Percentiles rank a stretch among this genome's conserved stretches.
These are phyloP conservation scores for Schoenoplectus tabernaemontani DNA, from an alignment of 202 grass and related monocot species.

Conservation along the genomic window DNA sequence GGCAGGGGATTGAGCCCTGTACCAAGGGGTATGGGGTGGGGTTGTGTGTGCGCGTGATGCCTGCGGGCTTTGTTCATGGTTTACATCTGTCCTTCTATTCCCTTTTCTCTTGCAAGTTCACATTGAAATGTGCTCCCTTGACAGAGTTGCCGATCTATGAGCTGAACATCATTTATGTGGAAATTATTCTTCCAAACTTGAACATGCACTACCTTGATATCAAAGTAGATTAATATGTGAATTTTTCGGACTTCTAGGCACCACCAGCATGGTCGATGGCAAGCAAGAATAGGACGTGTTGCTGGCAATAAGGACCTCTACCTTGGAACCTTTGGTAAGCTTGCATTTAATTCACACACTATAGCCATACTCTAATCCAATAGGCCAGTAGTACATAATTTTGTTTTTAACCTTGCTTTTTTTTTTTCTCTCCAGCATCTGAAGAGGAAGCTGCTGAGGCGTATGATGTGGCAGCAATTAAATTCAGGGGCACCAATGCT, in stretches of 20 bases:
- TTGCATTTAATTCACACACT: neutral
- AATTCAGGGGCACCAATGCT: slow-evolving; percentile 73
- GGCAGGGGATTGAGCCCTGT: too few species aligned
- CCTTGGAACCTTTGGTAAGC: slow-evolving; percentile 80
- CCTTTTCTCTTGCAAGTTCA: neutral
- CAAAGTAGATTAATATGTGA: slow-evolving; percentile 11
- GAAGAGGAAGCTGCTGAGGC: slow-evolving; percentile 92
- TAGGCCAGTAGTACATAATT: neutral
- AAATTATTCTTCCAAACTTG: neutral
- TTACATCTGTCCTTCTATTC: too few species aligned
- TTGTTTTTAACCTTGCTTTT: neutral
- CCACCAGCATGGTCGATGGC: slow-evolving; percentile 90
- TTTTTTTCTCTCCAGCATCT: slow-evolving; percentile 45
- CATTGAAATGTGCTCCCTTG: neutral
- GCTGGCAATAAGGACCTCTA: slow-evolving; percentile 98
- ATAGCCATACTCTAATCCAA: neutral
- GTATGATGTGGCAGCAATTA: slow-evolving; percentile 82
- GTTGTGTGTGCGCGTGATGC: too few species aligned
- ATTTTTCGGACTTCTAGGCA: slow-evolving; percentile 43
- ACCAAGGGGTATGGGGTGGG: too few species aligned
- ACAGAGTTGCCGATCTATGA: neutral
- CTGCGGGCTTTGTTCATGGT: too few species aligned
- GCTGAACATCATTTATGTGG: neutral
- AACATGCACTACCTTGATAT: neutral
- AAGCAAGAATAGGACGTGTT: slow-evolving; percentile 90